Percentiles rank a stretch among this genome's conserved stretches.
Evolutionary conservation across 768 basidiomycete species (phyloP).

Genomic region (Tylopilus subfusipes): DNA sequence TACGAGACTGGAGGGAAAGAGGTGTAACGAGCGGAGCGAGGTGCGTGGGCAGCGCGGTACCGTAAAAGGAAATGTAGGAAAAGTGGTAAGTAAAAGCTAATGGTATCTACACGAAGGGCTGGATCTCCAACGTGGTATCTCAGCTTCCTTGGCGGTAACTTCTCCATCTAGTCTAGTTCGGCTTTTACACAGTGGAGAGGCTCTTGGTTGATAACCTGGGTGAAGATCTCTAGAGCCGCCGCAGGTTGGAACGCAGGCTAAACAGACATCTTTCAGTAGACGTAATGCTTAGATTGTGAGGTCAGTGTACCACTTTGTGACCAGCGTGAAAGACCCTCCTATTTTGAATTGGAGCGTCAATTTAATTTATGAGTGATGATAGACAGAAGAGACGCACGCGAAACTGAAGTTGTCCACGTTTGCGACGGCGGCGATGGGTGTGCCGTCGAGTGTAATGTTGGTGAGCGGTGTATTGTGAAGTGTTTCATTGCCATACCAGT

Average conservation of each 20-base stretch:
- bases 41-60: too few species aligned
- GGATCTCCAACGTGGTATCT: too few species aligned
- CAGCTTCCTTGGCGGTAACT: too few species aligned
- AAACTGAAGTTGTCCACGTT: slow-evolving; percentile 67
- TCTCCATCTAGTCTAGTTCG: slow-evolving; percentile 20
- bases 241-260: slow-evolving; percentile 39
- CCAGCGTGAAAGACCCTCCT: slow-evolving; percentile 57
- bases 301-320: slow-evolving; percentile 55
- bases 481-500: slow-evolving; percentile 43
- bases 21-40: too few species aligned
- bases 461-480: slow-evolving; percentile 39
- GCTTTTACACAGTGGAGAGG: slow-evolving; percentile 42
- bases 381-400: slow-evolving; percentile 50
- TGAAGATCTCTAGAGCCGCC: slow-evolving; percentile 32
- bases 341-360: neutral
- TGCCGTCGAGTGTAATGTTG: slow-evolving; percentile 56
- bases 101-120: too few species aligned
- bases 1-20: too few species aligned
- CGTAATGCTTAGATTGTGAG: neutral
- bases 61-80: too few species aligned
- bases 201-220: slow-evolving; percentile 49
- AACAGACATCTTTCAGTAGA: neutral
- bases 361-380: neutral
- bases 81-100: too few species aligned
- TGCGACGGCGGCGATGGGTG: slow-evolving; percentile 53